These are phyloP conservation scores for Acidiella bohemica DNA, from an alignment of 495 filamentous ascomycete species.

Conservation along the genomic window DNA sequence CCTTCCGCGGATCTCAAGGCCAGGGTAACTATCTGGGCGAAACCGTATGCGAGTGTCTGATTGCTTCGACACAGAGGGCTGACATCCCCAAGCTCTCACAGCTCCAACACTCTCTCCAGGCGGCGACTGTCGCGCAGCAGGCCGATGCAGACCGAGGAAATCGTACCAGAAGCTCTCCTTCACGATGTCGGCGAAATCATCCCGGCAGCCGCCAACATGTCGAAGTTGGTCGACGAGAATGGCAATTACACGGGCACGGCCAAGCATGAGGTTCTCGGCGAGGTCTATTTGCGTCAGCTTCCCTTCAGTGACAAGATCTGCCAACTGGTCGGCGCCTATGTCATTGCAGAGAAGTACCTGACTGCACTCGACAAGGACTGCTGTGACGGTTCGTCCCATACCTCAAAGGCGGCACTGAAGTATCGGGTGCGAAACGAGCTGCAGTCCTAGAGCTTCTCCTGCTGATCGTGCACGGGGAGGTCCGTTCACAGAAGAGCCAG, in stretches of 20 bases:
- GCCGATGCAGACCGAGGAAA: slow-evolving; percentile 6
- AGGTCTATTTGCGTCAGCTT: slow-evolving; percentile 6
- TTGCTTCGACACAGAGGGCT: too few relatives aligned
- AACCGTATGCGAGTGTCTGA: slow-evolving; percentile 2
- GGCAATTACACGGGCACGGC: slow-evolving; percentile 2
- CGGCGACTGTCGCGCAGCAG: slow-evolving; percentile 2
- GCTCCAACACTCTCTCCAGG: slow-evolving; percentile 6
- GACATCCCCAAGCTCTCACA: too few relatives aligned
- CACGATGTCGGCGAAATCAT: slow-evolving; percentile 12
- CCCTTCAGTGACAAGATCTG: slow-evolving; percentile 10
- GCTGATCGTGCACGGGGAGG: slow-evolving; percentile 3
- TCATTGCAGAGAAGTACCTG: slow-evolving; percentile 8
- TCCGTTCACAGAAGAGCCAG: neutral
- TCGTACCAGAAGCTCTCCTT: slow-evolving; percentile 2
- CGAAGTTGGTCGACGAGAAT: neutral
- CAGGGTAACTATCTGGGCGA: slow-evolving; percentile 8
- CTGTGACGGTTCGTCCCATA: slow-evolving; percentile 1
- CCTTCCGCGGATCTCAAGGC: slow-evolving; percentile 7
- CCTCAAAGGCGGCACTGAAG: slow-evolving; percentile 4
- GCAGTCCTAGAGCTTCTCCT: neutral
- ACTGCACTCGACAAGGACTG: neutral
- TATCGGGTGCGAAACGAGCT: neutral
- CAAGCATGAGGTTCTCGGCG: slow-evolving; percentile 7
- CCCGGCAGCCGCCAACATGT: slow-evolving; percentile 7
- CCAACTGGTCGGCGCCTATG: slow-evolving; percentile 8